These are phyloP conservation scores for Talaromyces piceae DNA, from an alignment of 2,329 filamentous ascomycete genomes.

Conservation along the genomic window DNA sequence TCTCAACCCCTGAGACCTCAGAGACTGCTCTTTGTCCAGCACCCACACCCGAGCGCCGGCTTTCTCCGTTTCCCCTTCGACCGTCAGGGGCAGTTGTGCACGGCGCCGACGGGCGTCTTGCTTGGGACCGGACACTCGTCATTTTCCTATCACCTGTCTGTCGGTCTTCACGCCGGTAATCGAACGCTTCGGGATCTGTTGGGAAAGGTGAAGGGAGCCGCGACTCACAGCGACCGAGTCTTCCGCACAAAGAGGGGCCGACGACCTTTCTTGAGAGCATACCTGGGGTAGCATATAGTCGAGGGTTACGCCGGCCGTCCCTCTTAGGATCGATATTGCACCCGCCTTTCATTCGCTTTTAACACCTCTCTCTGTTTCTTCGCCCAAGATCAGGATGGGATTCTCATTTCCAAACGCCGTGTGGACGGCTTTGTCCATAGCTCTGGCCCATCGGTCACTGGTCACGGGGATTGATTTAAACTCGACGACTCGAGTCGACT, in stretches of 20 bases:
- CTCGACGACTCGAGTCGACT: constrained; percentile 7
- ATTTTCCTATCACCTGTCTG: constrained; percentile 12
- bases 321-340: constrained; percentile 13
- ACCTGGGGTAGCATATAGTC: constrained; percentile 12
- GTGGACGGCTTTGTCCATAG: constrained; percentile 2
- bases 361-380: constrained; percentile 4
- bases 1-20: neutral
- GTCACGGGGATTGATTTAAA: constrained; percentile 1
- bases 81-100: constrained; percentile 7
- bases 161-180: constrained; percentile 3
- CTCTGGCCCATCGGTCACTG: neutral
- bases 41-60: neutral
- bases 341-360: constrained; percentile 1
- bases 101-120: constrained; percentile 9
- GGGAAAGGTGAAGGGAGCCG: neutral
- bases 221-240: neutral
- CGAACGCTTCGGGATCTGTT: neutral
- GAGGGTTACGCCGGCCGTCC: constrained; percentile 35
- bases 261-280: neutral
- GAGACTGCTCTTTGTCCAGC: neutral
- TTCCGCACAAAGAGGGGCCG: neutral
- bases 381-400: constrained; percentile 1
- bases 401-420: constrained; percentile 1
- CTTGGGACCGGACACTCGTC: neutral
- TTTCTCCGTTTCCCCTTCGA: neutral